These are phyloP conservation scores for Sherardia arvensis DNA, from an alignment of 257 asterid genomes.

Conservation along the genomic window DNA sequence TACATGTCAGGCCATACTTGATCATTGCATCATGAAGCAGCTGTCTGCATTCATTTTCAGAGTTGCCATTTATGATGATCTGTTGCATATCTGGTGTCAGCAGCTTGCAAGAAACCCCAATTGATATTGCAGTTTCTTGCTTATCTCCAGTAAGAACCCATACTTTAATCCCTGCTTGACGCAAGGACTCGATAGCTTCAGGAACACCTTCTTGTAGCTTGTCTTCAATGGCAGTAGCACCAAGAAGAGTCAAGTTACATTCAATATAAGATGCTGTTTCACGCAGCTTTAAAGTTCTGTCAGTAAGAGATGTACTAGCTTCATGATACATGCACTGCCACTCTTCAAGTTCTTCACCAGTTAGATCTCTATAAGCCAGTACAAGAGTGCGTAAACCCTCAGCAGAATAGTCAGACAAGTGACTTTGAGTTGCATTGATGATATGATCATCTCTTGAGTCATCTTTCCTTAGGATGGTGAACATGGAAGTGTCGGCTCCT, in stretches of 20 bases:
- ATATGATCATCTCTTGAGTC: slow-evolving; percentile 33
- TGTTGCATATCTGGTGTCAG: slow-evolving; percentile 87
- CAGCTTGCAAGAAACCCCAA: slow-evolving; percentile 91
- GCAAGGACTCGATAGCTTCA: slow-evolving; percentile 85
- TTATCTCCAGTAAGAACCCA: slow-evolving; percentile 99
- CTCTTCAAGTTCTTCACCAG: slow-evolving; percentile 60
- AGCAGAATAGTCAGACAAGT: slow-evolving; percentile 76
- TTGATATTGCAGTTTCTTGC: slow-evolving; percentile 98
- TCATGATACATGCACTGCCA: slow-evolving; percentile 93
- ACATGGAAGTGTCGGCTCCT: slow-evolving; percentile 94
- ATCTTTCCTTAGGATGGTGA: slow-evolving; percentile 54
- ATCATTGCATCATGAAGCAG: slow-evolving; percentile 73
- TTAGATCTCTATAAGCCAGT: slow-evolving; percentile 71
- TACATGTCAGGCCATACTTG: slow-evolving; percentile 41
- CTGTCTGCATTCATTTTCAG: slow-evolving; percentile 80
- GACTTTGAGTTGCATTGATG: slow-evolving; percentile 43
- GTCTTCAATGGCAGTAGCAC: slow-evolving; percentile 98
- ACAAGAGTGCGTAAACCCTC: slow-evolving; percentile 97
- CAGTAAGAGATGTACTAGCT: slow-evolving; percentile 96
- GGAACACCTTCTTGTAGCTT: slow-evolving; percentile 96
- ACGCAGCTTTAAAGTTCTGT: slow-evolving; percentile 70
- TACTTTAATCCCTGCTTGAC: slow-evolving; percentile 95
- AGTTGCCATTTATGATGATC: slow-evolving; percentile 79
- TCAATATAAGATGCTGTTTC: slow-evolving; percentile 87
- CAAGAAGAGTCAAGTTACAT: slow-evolving; percentile 75